These are phyloP conservation scores for Melastoma malabathricum DNA, from an alignment of 345 rosid species.

Conservation along the genomic window DNA sequence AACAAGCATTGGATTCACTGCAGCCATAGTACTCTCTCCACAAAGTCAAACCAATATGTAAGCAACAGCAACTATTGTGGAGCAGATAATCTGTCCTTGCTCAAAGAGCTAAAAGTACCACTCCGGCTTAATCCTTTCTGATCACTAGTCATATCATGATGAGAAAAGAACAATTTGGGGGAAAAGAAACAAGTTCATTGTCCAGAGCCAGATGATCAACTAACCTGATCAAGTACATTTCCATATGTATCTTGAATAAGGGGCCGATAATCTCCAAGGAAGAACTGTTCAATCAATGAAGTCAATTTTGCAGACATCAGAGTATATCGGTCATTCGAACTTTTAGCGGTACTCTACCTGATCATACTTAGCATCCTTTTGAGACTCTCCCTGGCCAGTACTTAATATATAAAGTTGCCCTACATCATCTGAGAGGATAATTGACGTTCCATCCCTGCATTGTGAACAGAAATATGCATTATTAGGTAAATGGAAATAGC, in stretches of 20 bases:
- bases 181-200: no score
- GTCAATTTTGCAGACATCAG: conserved; percentile 2
- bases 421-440: conserved; percentile 97
- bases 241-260: conserved; percentile 71
- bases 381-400: conserved; percentile 98
- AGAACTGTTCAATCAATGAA: conserved; percentile 45
- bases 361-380: conserved; percentile 85
- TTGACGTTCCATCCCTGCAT: conserved; percentile 86
- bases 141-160: no score
- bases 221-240: conserved; percentile 87
- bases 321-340: conserved; percentile 6
- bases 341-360: conserved; percentile 44
- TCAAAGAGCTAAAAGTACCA: no score
- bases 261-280: conserved; percentile 97
- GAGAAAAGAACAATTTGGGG: no score
- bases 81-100: no score
- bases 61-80: no score
- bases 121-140: no score
- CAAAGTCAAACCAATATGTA: no score
- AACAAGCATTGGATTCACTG: no score
- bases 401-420: conserved; percentile 79
- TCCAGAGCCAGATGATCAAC: conserved; percentile 8
- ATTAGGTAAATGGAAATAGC: conserved; percentile 2
- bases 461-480: conserved; percentile 6
- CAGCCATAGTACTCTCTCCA: no score